A percentile compares a stretch with the other conserved stretches of the same genome.
These are phyloP conservation scores for Tuber aestivum DNA, from an alignment of 495 filamentous ascomycete genomes.

Conservation along the genomic window DNA sequence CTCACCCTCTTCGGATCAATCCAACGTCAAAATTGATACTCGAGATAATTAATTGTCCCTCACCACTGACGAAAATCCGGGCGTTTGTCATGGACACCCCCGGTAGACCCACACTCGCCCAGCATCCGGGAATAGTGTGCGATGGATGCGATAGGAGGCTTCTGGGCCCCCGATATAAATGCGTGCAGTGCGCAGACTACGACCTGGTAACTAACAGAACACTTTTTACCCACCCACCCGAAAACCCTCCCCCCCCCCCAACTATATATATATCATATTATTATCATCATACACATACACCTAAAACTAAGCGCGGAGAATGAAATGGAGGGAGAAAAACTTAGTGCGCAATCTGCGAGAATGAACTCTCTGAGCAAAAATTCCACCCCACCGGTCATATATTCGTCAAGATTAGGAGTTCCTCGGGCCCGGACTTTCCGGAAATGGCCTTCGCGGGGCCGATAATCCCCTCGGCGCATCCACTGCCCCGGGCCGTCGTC, in stretches of 20 bases:
- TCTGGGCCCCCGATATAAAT: background rate
- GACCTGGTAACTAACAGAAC: constrained; percentile 4
- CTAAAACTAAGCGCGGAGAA: background rate
- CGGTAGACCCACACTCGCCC: background rate
- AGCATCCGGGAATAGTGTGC: background rate
- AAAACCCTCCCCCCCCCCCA: too few relatives aligned
- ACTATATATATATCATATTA: too few relatives aligned
- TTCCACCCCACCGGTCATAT: constrained; percentile 3
- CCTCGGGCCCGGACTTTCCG: background rate
- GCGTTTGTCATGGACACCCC: background rate
- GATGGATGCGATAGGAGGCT: background rate
- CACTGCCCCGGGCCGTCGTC: background rate
- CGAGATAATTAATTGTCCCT: background rate
- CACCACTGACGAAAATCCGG: background rate
- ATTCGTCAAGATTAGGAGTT: constrained; percentile 1
- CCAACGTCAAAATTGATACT: too few relatives aligned
- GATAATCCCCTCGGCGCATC: background rate
- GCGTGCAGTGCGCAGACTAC: background rate
- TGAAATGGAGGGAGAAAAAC: background rate
- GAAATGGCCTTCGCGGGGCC: background rate
- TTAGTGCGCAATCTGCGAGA: background rate
- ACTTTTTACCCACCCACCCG: too few relatives aligned
- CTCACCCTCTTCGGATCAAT: too few relatives aligned
- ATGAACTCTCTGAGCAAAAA: background rate
- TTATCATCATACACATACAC: background rate